Evolutionary conservation across 129 eudicot species (phyloP).

Genomic region (Artemisia argyi): DNA sequence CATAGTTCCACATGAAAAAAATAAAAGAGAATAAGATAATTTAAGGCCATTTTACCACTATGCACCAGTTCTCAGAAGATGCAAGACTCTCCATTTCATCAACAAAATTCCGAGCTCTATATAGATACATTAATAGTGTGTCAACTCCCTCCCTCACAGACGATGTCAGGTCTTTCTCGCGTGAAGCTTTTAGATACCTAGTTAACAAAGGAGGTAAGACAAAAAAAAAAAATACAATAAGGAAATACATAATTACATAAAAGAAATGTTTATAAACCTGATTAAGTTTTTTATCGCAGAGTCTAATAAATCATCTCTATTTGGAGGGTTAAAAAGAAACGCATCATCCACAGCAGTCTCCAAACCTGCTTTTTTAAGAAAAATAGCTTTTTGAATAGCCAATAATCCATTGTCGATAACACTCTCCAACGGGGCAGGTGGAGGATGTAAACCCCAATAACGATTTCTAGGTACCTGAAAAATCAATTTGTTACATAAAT

Average conservation of each 20-base stretch:
- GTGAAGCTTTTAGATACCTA: slow-evolving; percentile 74
- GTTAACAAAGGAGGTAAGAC: neutral
- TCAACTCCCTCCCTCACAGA: slow-evolving; percentile 93
- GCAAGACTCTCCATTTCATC: slow-evolving; percentile 97
- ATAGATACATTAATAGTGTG: slow-evolving; percentile 91
- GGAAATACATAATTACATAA: neutral
- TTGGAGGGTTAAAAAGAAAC: slow-evolving; percentile 74
- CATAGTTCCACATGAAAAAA: slow-evolving; percentile 2
- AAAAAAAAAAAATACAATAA: neutral
- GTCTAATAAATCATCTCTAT: slow-evolving; percentile 74
- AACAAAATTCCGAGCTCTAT: slow-evolving; percentile 72
- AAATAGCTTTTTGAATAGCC: slow-evolving; percentile 86
- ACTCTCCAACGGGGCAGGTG: slow-evolving; percentile 81
- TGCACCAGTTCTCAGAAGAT: slow-evolving; percentile 87
- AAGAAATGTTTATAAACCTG: slow-evolving; percentile 48
- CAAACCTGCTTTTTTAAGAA: slow-evolving; percentile 90
- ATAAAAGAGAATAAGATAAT: slow-evolving; percentile 6
- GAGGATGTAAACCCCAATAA: slow-evolving; percentile 99
- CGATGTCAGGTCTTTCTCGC: slow-evolving; percentile 60
- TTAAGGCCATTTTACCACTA: slow-evolving; percentile 67
- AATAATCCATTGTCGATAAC: slow-evolving; percentile 87
- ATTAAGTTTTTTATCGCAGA: slow-evolving; percentile 78
- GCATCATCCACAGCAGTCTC: slow-evolving; percentile 82
- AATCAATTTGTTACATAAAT: slow-evolving; percentile 1
- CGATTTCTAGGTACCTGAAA: slow-evolving; percentile 88